Base-by-base conservation (phyloP, 129 eudicot species). In the Flaveria bidentis region DNA sequence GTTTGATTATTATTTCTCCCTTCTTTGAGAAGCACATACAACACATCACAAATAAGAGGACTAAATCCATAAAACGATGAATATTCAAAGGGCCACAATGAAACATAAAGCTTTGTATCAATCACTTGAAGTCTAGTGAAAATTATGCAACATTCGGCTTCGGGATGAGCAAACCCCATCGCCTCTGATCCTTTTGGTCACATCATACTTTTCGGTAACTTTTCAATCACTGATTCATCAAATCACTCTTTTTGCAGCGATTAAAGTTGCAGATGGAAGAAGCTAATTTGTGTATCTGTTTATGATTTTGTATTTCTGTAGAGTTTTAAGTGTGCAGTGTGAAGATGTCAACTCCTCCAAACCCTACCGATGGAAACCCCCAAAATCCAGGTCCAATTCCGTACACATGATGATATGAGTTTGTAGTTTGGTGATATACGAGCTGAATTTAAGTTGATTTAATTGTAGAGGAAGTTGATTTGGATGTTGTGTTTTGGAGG, bases 291-390 rank as follows among this genome's bases (percentile, higher is more conserved):
- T 76, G 80, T 30, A 49, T 63, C 65, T 62, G 1, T 22, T 73
- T 39, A 15, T 76, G n/a, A 51, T 20, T 64, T 30, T 62, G 17
- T 28, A 75, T 17, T 69, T 5, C 67, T 63, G 47, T 9, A 25
- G 49, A 66, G 41, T 64, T 55, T 6, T 28, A 28, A 62, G 45
- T 17, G 3, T n/a, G 69, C 41, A 76, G 77, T 50, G 61, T 28
- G 44, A 71, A 53, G 65, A 89, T 85, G 91, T 89, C 90, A 66
- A 77, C 79, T 80, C 84, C 90, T 74, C 84, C 93, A 22, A 85
- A 73, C 76, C 82, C 87, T 65, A 20, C 76, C 2, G 90, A 83
- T 45, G 87, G 63, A 73, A 84, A 80, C 13, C 82, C 91, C 73
- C 79, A 53, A 55, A 90, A 64, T 73, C 82, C 88, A 83, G 96